These are phyloP conservation scores for Neurospora sp. DNA, from an alignment of 495 filamentous ascomycete species.

Conservation along the genomic window DNA sequence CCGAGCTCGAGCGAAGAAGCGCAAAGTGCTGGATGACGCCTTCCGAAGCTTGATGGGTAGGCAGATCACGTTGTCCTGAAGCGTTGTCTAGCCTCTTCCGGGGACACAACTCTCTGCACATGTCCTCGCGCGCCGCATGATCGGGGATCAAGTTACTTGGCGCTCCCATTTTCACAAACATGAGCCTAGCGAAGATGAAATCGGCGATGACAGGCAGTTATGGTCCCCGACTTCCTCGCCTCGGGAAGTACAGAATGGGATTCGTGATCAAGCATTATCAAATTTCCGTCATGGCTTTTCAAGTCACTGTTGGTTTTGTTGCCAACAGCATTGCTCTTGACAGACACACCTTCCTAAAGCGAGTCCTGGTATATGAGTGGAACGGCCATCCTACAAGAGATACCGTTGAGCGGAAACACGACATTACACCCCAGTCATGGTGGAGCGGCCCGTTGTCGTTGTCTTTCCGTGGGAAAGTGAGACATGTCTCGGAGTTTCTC, in stretches of 20 bases:
- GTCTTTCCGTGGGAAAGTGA: neutral
- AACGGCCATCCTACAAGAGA: neutral
- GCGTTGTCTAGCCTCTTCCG: neutral
- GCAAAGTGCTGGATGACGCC: conserved; percentile 52
- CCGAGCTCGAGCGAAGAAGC: conserved; percentile 38
- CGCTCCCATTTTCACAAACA: neutral
- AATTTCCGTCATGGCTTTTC: neutral
- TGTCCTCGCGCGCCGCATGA: neutral
- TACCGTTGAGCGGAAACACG: neutral
- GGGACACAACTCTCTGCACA: neutral
- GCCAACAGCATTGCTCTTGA: neutral
- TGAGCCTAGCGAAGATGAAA: neutral
- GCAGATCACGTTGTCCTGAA: conserved; percentile 41
- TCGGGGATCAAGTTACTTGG: neutral
- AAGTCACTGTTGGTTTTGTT: neutral
- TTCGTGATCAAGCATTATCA: neutral
- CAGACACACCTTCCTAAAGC: neutral
- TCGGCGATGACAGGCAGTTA: neutral
- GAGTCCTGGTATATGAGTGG: neutral
- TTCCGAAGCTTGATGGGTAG: conserved; percentile 42
- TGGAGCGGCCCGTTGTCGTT: neutral
- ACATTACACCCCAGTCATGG: neutral
- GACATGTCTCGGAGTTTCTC: neutral
- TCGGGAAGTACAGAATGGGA: neutral
- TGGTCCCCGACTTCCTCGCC: neutral